A percentile compares a stretch with the other conserved stretches of the same genome.
phyloP scores from a whole-genome alignment of 2,329 filamentous ascomycete genomes.

The Chaetomium strumarium region DNA sequence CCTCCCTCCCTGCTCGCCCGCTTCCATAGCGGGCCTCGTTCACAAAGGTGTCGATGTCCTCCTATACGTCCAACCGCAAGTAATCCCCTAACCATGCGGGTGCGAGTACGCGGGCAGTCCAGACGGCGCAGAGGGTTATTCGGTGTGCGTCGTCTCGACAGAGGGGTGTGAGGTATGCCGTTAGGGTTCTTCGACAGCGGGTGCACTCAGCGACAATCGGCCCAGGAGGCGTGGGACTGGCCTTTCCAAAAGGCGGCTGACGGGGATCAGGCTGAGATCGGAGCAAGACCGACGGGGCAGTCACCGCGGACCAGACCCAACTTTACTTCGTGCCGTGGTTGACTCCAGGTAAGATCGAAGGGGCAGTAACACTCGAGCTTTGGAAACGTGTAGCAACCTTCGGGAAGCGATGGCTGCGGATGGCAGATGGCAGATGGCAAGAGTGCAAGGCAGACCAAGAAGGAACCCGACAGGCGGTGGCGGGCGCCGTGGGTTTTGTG shows the following conservation, averaged over 20 bases:
- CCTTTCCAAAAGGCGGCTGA: too few relatives aligned
- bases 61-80: not conserved
- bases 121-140: not conserved
- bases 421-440: constrained; percentile 5
- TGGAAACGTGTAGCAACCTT: not conserved
- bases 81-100: constrained; percentile 9
- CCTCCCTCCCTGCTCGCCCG: constrained; percentile 33
- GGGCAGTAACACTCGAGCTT: not conserved
- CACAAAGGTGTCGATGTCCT: constrained; percentile 6
- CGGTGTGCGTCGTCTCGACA: not conserved
- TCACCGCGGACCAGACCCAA: too few relatives aligned
- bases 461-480: constrained; percentile 12
- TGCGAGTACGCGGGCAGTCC: not conserved
- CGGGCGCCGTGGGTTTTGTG: constrained; percentile 18
- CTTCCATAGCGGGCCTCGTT: constrained; percentile 35
- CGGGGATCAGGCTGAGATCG: not conserved
- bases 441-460: not conserved
- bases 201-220: not conserved
- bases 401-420: not conserved
- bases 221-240: not conserved
- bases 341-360: not conserved
- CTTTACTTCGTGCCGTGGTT: too few relatives aligned
- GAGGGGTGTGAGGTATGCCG: too few relatives aligned
- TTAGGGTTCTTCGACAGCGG: too few relatives aligned
- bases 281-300: not conserved